These are phyloP conservation scores for Kurtzmaniella fragi DNA, from an alignment of 805 yeast species.

Conservation along the genomic window DNA sequence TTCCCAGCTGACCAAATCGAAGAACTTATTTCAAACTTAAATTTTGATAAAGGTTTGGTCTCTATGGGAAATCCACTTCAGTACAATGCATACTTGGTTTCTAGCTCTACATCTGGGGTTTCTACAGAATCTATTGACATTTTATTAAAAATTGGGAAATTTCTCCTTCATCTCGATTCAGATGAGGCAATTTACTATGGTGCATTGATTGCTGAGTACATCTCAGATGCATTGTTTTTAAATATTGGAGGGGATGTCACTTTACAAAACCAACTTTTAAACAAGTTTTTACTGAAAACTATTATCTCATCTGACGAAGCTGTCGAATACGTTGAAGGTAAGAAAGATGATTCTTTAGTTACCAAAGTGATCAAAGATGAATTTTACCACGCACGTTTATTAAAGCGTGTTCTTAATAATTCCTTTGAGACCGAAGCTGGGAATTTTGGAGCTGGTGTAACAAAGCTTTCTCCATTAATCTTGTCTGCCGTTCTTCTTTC, in stretches of 20 bases:
- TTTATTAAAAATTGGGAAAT: neutral
- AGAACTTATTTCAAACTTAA: slow-evolving; percentile 9
- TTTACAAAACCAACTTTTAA: too few relatives aligned
- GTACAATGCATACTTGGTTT: slow-evolving; percentile 31
- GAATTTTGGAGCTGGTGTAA: slow-evolving; percentile 1
- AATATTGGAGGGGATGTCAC: neutral
- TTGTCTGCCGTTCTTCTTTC: slow-evolving; percentile 25
- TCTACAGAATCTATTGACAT: neutral
- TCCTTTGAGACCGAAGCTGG: slow-evolving; percentile 21
- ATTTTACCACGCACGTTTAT: slow-evolving; percentile 16
- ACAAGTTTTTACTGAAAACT: too few relatives aligned
- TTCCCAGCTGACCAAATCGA: slow-evolving; percentile 22
- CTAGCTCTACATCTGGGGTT: neutral
- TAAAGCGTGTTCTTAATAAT: slow-evolving; percentile 23
- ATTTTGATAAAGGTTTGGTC: slow-evolving; percentile 19
- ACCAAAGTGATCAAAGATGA: too few relatives aligned
- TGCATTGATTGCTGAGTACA: slow-evolving; percentile 1
- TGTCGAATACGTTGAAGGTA: too few relatives aligned
- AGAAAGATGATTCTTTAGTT: too few relatives aligned
- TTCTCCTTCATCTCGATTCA: neutral
- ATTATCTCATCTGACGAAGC: too few relatives aligned
- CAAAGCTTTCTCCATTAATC: slow-evolving; percentile 25
- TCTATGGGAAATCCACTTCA: slow-evolving; percentile 46
- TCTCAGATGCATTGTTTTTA: slow-evolving; percentile 2
- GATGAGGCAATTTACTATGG: neutral